Evolutionary conservation across 179 eudicot species (phyloP), one percentile per base, ranked within the genome.

Genomic region (Beta macrorhiza): DNA sequence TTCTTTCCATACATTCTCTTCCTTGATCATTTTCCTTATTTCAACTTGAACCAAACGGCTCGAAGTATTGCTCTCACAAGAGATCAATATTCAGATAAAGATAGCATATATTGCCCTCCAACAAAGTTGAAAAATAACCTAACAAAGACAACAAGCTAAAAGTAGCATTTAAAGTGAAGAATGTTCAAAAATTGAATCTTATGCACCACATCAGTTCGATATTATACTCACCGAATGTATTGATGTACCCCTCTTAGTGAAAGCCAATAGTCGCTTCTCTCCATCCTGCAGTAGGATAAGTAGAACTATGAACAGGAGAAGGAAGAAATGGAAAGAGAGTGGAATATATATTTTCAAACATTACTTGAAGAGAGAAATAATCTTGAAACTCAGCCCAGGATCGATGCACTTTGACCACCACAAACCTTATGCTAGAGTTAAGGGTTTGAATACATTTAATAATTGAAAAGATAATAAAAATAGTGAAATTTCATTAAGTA

Each of bases 361-460:
- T 81, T 81, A 94, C 98, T 93, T 92, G 99, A 49, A 80, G 84
- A 71, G 42, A 88, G 89, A 92, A 93, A 85, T 93, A 92, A 32
- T 90, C 91, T 82, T 89, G 90, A 80, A 95, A 95, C 37, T 91
- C 92, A 49, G 88, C 81, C 98, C 98, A 95, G 12, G 98, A 93
- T 75, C 84, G 80, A 84, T 95, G 98, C 78, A 90, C 93, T 87
- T 95, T 95, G 55, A 93, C 97, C 69, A 95, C 97, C 55, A 95
- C 98, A 88, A 92, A 95, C 71, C 98, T 95, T 55, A 61, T 63
- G 58, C 22, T 76, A 68, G 70, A 72, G 82, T 88, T 89, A 81
- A 92, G 89, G 90, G 77, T 25, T 25, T 56, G 47, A 72, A 76
- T 61, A 82, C 44, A 75, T 47, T 25, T 25, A 67, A 67, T 65